These are phyloP conservation scores for Protostelium mycophagum DNA, from an alignment of 78 protist genomes.

Conservation along the genomic window DNA sequence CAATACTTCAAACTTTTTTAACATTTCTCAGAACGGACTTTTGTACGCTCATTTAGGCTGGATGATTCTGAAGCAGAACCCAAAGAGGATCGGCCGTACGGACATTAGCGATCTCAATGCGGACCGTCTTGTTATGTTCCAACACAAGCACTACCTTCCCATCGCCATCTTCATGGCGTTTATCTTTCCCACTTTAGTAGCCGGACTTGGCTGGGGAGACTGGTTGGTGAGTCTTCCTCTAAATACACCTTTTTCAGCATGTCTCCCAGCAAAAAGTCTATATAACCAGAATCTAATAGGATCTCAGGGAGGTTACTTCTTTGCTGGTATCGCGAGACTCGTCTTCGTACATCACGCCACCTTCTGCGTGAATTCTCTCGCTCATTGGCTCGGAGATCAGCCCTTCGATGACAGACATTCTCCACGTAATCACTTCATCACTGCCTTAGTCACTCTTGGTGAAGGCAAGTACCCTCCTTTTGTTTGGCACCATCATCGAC, in stretches of 20 bases:
- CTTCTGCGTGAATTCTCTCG: slow-evolving; percentile 77
- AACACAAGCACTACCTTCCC: slow-evolving; percentile 62
- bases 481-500: too few species aligned
- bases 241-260: neutral
- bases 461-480: too few species aligned
- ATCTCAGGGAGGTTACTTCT: slow-evolving; percentile 72
- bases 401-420: slow-evolving; percentile 54
- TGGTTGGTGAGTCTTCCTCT: slow-evolving; percentile 13
- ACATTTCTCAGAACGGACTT: slow-evolving; percentile 56
- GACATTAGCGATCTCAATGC: slow-evolving; percentile 58
- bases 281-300: too few species aligned
- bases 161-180: slow-evolving; percentile 46
- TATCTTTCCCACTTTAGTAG: slow-evolving; percentile 56
- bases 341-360: slow-evolving; percentile 78
- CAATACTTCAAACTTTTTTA: neutral
- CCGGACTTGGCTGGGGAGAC: slow-evolving; percentile 70
- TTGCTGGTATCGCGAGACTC: slow-evolving; percentile 43
- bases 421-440: slow-evolving; percentile 51
- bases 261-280: too few species aligned
- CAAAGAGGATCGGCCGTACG: slow-evolving; percentile 30
- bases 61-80: slow-evolving; percentile 77
- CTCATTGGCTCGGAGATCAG: slow-evolving; percentile 71
- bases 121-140: slow-evolving; percentile 50
- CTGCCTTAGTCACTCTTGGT: slow-evolving; percentile 81
- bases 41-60: slow-evolving; percentile 79